phyloP scores from a whole-genome alignment of 2,329 filamentous ascomycete species.

The Aureobasidium pullulans region DNA sequence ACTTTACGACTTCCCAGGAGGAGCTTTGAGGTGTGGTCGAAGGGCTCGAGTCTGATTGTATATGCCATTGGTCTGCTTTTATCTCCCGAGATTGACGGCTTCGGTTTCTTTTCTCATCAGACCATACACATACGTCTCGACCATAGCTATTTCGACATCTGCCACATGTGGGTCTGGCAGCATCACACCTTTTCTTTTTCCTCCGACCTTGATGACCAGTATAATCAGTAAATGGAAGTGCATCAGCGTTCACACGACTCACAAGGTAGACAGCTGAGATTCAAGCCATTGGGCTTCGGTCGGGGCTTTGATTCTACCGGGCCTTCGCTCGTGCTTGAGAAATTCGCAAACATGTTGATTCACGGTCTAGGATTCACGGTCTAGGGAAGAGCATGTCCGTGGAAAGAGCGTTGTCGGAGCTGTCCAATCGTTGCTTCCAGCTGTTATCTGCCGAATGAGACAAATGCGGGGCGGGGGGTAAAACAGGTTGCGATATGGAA shows the following conservation, averaged over 20 bases:
- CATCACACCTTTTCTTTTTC: slow-evolving; percentile 21
- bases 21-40: background rate
- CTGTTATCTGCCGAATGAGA: background rate
- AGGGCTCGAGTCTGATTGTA: background rate
- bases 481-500: background rate
- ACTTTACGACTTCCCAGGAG: background rate
- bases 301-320: background rate
- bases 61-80: background rate
- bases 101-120: background rate
- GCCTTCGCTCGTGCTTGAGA: slow-evolving; percentile 15
- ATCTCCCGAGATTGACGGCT: background rate
- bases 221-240: background rate
- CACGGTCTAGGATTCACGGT: background rate
- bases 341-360: slow-evolving; percentile 17
- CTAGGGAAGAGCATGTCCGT: background rate
- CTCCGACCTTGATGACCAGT: slow-evolving; percentile 17
- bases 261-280: slow-evolving; percentile 18
- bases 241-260: background rate
- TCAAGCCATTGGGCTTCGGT: slow-evolving; percentile 7
- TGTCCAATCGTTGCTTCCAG: background rate
- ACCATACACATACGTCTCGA: background rate
- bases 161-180: slow-evolving; percentile 15
- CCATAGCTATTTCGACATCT: slow-evolving; percentile 17
- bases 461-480: background rate
- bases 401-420: background rate